Conservation (phyloP, 805 yeast species). For the Lachancea mirantina region DNA sequence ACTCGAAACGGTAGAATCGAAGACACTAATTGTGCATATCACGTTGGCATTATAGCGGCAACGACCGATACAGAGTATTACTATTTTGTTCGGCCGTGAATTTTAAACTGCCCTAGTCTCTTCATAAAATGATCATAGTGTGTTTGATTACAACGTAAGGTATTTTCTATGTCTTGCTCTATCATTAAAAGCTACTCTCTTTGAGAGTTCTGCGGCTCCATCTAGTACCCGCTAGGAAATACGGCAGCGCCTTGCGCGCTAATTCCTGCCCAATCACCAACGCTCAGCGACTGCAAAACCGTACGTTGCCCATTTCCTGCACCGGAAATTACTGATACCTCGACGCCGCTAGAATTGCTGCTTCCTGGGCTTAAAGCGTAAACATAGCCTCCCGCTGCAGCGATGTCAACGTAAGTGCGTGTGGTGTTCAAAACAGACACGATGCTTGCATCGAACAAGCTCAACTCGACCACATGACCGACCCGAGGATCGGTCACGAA, state of each 20-base stretch:
- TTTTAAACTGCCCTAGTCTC: no score
- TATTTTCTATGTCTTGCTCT: no score
- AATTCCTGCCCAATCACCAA: constrained; percentile 6
- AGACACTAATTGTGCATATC: no score
- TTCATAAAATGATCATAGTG: no score
- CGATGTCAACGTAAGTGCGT: constrained; percentile 6
- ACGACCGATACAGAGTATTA: no score
- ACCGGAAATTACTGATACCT: constrained; percentile 8
- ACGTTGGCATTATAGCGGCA: no score
- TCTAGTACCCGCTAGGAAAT: no score
- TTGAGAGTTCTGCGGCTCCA: no score
- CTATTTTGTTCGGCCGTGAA: no score
- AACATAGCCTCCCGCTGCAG: constrained; percentile 7
- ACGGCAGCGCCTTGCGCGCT: constrained; percentile 9
- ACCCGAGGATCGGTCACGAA: constrained; percentile 9
- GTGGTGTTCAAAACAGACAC: constrained; percentile 9
- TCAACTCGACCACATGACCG: constrained; percentile 11
- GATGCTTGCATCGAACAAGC: constrained; percentile 7
- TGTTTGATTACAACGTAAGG: no score
- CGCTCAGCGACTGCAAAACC: constrained; percentile 6
- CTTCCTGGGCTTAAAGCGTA: constrained; percentile 10
- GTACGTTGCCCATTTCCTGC: constrained; percentile 1
- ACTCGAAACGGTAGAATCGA: no score
- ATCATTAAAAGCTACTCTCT: no score
- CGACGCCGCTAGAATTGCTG: constrained; percentile 3